These are phyloP conservation scores for Aegilops bicornis DNA, from an alignment of 176 grass and related monocot genomes.

Conservation along the genomic window DNA sequence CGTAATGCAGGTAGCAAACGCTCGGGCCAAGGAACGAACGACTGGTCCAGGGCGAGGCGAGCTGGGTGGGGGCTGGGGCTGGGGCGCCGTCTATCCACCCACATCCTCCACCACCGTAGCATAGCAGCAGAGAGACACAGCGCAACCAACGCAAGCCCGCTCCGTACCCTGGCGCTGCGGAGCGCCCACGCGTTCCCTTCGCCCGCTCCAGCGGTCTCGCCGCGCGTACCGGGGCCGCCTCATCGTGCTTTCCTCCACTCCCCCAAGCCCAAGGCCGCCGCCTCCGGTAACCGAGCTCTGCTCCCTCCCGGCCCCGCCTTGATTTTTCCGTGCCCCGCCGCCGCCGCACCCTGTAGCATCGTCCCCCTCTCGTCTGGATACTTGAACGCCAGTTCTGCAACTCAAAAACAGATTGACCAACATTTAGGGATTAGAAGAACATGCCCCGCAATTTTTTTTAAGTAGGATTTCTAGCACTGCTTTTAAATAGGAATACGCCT, in stretches of 20 bases:
- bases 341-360: no score
- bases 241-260: neutral
- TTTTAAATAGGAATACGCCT: no score
- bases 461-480: neutral
- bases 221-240: neutral
- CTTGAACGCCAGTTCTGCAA: neutral
- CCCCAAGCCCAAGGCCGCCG: neutral
- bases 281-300: neutral
- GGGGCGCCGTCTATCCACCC: neutral
- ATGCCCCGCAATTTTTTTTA: neutral
- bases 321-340: neutral
- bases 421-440: neutral
- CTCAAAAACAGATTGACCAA: neutral
- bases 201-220: neutral
- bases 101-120: neutral
- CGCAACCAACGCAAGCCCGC: neutral
- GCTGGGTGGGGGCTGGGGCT: neutral
- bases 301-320: no score
- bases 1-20: neutral
- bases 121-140: neutral
- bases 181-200: neutral
- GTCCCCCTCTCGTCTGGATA: neutral
- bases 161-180: neutral
- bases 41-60: constrained; percentile 1
- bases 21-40: neutral